Percentiles rank a stretch among this genome's conserved stretches.
phyloP scores from a whole-genome alignment of 352 stramenopile species.

The Pythium coloratum region DNA sequence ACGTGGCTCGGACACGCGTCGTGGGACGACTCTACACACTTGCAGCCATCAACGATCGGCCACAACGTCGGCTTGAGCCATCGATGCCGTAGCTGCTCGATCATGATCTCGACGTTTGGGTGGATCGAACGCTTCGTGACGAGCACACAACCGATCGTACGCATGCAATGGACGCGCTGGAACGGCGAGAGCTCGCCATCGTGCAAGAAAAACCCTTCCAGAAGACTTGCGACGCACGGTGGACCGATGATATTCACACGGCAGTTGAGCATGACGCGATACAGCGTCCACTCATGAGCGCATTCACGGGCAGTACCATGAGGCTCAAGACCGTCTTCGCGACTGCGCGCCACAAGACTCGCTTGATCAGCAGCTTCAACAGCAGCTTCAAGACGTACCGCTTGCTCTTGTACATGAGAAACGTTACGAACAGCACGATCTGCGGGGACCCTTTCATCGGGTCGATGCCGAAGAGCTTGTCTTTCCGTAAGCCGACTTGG shows the following conservation, averaged over 20 bases:
- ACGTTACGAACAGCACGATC: constrained; percentile 37
- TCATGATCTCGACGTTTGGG: constrained; percentile 60
- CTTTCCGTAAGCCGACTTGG: constrained; percentile 45
- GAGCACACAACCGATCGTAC: constrained; percentile 39
- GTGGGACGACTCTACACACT: constrained; percentile 22
- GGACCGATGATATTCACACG: constrained; percentile 52
- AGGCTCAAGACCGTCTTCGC: constrained; percentile 41
- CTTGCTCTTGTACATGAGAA: constrained; percentile 54
- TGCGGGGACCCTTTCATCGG: constrained; percentile 48
- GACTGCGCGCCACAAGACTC: constrained; percentile 45
- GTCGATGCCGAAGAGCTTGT: constrained; percentile 51
- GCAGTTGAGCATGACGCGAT: constrained; percentile 45
- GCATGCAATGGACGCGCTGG: constrained; percentile 55
- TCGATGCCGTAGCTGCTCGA: constrained; percentile 41
- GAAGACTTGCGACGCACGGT: constrained; percentile 33
- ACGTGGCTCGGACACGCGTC: constrained; percentile 32
- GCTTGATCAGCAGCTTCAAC: constrained; percentile 58
- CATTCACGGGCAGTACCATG: constrained; percentile 51
- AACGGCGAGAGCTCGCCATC: constrained; percentile 31
- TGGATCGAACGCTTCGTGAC: constrained; percentile 55
- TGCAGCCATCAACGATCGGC: constrained; percentile 35
- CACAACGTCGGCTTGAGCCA: constrained; percentile 41
- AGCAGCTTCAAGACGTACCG: constrained; percentile 55
- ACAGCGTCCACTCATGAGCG: constrained; percentile 50
- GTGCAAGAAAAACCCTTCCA: constrained; percentile 39